Evolutionary conservation across 2,329 filamentous ascomycete genomes (phyloP), one percentile per base, ranked within the genome.

Genomic region (Pleurostoma richardsiae): DNA sequence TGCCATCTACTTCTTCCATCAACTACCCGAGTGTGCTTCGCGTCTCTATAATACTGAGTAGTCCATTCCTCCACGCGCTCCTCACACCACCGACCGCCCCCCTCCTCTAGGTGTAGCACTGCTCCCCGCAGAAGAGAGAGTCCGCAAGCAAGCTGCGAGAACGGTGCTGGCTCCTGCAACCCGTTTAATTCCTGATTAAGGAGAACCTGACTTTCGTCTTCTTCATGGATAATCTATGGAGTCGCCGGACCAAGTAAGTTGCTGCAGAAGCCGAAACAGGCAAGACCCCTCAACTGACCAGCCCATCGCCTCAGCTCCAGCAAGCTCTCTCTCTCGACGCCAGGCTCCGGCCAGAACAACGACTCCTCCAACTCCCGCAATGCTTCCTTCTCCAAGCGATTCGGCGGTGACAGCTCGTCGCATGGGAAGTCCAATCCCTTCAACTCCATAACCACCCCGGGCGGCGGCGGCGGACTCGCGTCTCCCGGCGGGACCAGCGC

Each of bases 271-370:
- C 19, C 19, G 19, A 19, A 19, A 19, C 19, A 19, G 19, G 19
- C 19, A 19, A 19, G 19, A 28, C 39, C 30, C n/a, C 41, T 46
- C 11, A 19, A 27, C 39, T 56, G 27, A 29, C 44, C 29, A 30
- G 4, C 7, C 41, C 33, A 54, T 60, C 30, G 36, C 33, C 46
- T 46, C 63, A 94, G 86, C 76, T 81, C 82, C 70, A 88, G 82
- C 79, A 97, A 95, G 76, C 86, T 96, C 70, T 95, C 90, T 57
- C 79, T 97, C 54, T 85, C 90, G 59, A 95, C 88, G 65, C 74
- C 82, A 63, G 80, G 80, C 62, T 70, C 75, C 45, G 65, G 63
- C 55, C 61, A 65, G 44, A 72, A 69, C 65, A 74, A 79, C 56
- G 63, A 64, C 55, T 64, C 75, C 65, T 65, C 72, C 43, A 38